These are phyloP conservation scores for Trichoderma gracile DNA, from an alignment of 2,329 filamentous ascomycete species.

Conservation along the genomic window DNA sequence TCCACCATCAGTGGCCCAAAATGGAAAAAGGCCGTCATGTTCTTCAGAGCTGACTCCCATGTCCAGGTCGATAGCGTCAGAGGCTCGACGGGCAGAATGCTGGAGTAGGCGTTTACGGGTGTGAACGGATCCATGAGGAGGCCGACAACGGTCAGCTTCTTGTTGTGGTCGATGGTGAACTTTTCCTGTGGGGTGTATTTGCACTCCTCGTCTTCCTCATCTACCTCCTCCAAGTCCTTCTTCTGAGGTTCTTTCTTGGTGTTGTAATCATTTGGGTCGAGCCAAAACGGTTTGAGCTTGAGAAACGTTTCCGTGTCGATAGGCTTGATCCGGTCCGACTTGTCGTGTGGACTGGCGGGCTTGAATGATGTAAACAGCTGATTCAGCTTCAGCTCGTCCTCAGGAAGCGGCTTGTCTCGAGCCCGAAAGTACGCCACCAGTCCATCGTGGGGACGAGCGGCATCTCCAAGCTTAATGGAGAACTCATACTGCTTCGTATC, in stretches of 20 bases:
- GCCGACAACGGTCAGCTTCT: conserved; percentile 30
- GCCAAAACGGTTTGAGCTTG: conserved; percentile 32
- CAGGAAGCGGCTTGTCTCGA: not conserved
- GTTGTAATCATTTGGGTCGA: not conserved
- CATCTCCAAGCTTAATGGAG: conserved; percentile 42
- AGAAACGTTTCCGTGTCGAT: conserved; percentile 31
- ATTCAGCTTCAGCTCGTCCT: conserved; percentile 31
- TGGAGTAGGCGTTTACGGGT: conserved; percentile 38
- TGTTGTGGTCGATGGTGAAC: not conserved
- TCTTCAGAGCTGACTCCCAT: conserved; percentile 39
- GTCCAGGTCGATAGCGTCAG: conserved; percentile 41
- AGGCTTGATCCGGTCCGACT: not conserved
- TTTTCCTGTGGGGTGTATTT: conserved; percentile 7
- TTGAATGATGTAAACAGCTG: conserved; percentile 34
- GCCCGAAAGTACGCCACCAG: conserved; percentile 44
- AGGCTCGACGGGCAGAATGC: conserved; percentile 36
- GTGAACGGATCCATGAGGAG: conserved; percentile 43
- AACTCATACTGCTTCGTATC: conserved; percentile 31
- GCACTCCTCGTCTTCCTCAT: not conserved
- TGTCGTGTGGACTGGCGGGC: conserved; percentile 5
- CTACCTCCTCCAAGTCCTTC: not conserved
- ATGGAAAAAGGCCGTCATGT: conserved; percentile 46
- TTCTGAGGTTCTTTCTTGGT: not conserved
- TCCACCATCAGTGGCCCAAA: conserved; percentile 34
- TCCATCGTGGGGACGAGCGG: conserved; percentile 39